Base-by-base conservation (phyloP, 495 filamentous ascomycete species). In the Xylaria cubensis region DNA sequence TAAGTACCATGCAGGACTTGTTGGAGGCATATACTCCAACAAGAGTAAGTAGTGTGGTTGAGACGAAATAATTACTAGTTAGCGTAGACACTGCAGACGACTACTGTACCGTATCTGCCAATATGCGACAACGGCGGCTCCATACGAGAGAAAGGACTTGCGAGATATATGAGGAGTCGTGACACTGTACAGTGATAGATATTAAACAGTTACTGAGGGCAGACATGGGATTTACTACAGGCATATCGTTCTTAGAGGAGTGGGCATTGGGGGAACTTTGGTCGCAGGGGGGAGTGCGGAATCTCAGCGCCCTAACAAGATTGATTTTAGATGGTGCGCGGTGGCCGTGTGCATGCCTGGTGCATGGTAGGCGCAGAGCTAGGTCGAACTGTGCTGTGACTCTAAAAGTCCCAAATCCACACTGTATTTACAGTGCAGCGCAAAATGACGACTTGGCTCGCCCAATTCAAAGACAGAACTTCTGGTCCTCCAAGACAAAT, bases 1-100 rank as follows among this genome's bases (percentile, higher is more conserved):
- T 50, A 63, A 63, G 67, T 69, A 69, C 67, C 67, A 69, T 69
- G 67, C 67, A 69, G 67, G 67, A 69, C 67, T 69, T 69, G 44
- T 69, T 19, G 55, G 67, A 69, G 55, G 29, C 53, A 42, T 42
- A 10, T 63, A 32, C 55, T 21, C 32, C 4, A 61, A 61, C 58
- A 19, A 39, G 39, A 44, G 39, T 64, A 64, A 44, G 39, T 64
- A 64, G 36, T 19, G 58, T 15, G 32, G 58, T 21, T 13, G 0
- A 56, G 53, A 1, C 26, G 53, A 32, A 56, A 56, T 29, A 5
- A 8, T 29, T 50, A n/a, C 4, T 50, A 50, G 3, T 10, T 26
- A 12, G 51, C 17, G 24, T 56, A 17, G 53, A 5, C 13, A 17
- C 12, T 15, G 17, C 53, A 32, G 34, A 61, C 58, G 32, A 39